Base-by-base conservation (phyloP, 257 asterid genomes). In the Rehmannia glutinosa region DNA sequence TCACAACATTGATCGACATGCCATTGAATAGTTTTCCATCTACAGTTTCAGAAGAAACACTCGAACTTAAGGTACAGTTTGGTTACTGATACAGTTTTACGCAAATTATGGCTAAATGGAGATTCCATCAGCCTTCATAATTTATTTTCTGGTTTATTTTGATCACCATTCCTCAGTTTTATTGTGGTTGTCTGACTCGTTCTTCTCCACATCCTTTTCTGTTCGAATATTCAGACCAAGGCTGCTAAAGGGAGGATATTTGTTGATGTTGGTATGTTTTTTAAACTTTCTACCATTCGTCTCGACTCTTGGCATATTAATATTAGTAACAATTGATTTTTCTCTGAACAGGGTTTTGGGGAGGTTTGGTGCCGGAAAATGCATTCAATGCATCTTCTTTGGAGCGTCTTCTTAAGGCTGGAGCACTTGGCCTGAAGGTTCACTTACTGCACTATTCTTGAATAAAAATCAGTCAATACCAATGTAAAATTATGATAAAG, bases 391-490 rank as follows among this genome's bases (percentile, higher is more conserved):
- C 82, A 41, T 83, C 90, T 67, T 49, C 88, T 57, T 68, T 94
- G 86, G 85, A 91, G 76, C 85, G 74, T 65, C 99, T 94, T 81
- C 88, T 94, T 38, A 76, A 83, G 1, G 97, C 99, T 42, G 99
- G 99, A 69, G 99, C 80, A 64, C 97, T 94, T 56, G 99, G 99
- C 75, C 82, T 94, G 63, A 94, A 94, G 99, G 99, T 90, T 69
- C 70, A 30, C 27, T 71, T 64, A 6, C 3, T 46, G 55, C 66
- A 21, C 61, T 55, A 35, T 50, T 64, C 36, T 15, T 70, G 16
- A 46, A 17, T 17, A 13, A 19, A 30, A 45, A 11, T 45, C 19
- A 16, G 8, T 57, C 33, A 23, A 8, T 46, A 8, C 21, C 21
- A 27, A 54, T 35, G 12, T 13, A 32, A n/a, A 10, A 36, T 33